phyloP scores from a whole-genome alignment of 768 basidiomycete genomes.

The Mycena metata region DNA sequence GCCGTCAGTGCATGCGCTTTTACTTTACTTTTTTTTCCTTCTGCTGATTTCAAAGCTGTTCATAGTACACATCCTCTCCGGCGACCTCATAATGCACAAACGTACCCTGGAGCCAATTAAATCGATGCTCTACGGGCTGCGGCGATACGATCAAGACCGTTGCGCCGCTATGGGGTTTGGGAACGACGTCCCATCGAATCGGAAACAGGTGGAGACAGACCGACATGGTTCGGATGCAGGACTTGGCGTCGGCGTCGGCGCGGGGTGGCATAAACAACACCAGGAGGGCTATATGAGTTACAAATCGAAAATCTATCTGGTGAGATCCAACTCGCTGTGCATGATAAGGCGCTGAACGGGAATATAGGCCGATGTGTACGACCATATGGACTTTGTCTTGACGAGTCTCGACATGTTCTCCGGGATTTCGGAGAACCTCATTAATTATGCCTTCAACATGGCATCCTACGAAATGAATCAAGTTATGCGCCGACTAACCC shows the following conservation, averaged over 20 bases:
- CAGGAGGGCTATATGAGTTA: constrained; percentile 74
- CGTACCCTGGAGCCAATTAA: constrained; percentile 81
- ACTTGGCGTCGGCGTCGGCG: constrained; percentile 10
- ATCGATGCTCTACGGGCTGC: constrained; percentile 74
- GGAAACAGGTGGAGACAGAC: constrained; percentile 44
- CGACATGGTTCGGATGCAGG: constrained; percentile 18
- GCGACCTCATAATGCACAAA: constrained; percentile 80
- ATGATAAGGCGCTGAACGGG: neutral
- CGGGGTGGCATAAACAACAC: constrained; percentile 17
- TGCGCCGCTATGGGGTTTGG: constrained; percentile 57
- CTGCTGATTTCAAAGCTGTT: neutral
- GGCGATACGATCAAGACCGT: constrained; percentile 79
- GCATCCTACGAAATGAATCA: constrained; percentile 83
- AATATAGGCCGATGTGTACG: constrained; percentile 75
- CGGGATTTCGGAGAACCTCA: constrained; percentile 77
- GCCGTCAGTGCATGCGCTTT: constrained; percentile 59
- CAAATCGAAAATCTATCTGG: constrained; percentile 77
- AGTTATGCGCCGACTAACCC: constrained; percentile 72
- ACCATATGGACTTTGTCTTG: constrained; percentile 82
- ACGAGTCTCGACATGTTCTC: constrained; percentile 81
- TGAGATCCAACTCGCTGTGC: constrained; percentile 43
- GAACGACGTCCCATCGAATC: constrained; percentile 15
- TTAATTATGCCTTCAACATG: constrained; percentile 82
- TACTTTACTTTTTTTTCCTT: neutral
- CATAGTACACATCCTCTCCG: constrained; percentile 81